Base-by-base conservation (phyloP, 306 rosid species). In the Vicia villosa region DNA sequence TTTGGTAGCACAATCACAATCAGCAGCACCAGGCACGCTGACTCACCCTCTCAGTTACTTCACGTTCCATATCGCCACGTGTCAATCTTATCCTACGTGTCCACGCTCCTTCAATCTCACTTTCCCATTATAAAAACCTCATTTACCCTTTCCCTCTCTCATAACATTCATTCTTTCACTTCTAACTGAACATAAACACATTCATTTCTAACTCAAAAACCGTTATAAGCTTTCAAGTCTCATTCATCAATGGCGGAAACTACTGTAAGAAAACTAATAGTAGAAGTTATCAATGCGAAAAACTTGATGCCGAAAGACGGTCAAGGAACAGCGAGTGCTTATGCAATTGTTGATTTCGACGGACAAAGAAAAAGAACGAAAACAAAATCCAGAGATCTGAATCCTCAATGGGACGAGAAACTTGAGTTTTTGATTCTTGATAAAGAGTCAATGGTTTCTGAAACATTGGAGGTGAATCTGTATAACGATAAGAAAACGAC, bases 231-330 rank as follows among this genome's bases (percentile, higher is more conserved):
- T 34, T 24, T 63, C 21, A 69, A 0, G 9, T 72, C 19, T 14
- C 5, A 16, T 49, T 61, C 47, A 30, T 15, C 70, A 15, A 92
- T 92, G 96, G 86, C 94, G 12, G 93, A 88, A 49, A 59, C 20
- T 43, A 55, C 77, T 17, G 74, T 70, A 0, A 80, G 97, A 30
- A 93, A 86, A 84, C 86, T 93, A 5, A 40, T 86, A 1, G 97
- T 93, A 0, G 89, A 90, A 64, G 75, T 93, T n/a, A 83, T 87
- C 73, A 85, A 78, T 12, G 98, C 98, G 8, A 88, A 88, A 81
- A 93, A 93, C 51, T 45, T 93, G 68, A 93, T 88, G 98, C 98
- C 97, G 0, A 93, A 93, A 62, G 98, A 93, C 51, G 97, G 97
- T 16, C 98, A 93, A 80, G 98, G 98, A 63, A 93, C 98, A 2